Base-by-base conservation (phyloP, 306 rosid species). In the Biancaea sappan region DNA sequence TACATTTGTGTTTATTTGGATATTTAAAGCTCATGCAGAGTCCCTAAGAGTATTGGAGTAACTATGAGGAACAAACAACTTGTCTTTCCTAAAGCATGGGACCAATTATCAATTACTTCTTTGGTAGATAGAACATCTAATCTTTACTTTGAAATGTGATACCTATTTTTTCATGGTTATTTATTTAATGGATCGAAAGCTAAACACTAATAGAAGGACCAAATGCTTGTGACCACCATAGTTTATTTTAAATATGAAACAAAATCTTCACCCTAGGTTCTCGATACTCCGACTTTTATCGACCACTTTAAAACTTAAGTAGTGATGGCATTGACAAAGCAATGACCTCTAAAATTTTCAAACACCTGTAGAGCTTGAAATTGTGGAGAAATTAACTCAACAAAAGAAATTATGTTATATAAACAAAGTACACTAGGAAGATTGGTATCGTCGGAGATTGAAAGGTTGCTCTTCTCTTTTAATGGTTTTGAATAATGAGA, bases 181-280 rank as follows among this genome's bases (percentile, higher is more conserved):
- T n/a, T n/a, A n/a, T n/a, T n/a, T n/a, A n/a, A n/a, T n/a, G n/a
- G n/a, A n/a, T n/a, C n/a, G n/a, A n/a, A n/a, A n/a, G n/a, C n/a
- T n/a, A n/a, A n/a, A n/a, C n/a, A 11, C 18, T 24, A 13, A 56
- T 25, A 56, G 62, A 12, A 14, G 19, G 38, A 57, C 9, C 3
- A 15, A 57, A 29, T 28, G 32, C 29, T 28, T 57, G 13, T 57
- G 28, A 26, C 58, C 15, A 50, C 29, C 21, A 57, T 28, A 14
- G 37, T 29, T 25, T 57, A 12, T 29, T 1, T 12, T 31, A 56
- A 32, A 8, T 76, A 3, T 28, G 31, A 59, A 66, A 56, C n/a
- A 43, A 31, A 11, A 47, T 12, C 53, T 48, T 32, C n/a, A 24
- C 64, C 52, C 67, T 52, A 75, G 66, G 52, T 65, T 69, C 28